Base-by-base conservation (phyloP, 305 asterid species). In the Fraxinus ornus region DNA sequence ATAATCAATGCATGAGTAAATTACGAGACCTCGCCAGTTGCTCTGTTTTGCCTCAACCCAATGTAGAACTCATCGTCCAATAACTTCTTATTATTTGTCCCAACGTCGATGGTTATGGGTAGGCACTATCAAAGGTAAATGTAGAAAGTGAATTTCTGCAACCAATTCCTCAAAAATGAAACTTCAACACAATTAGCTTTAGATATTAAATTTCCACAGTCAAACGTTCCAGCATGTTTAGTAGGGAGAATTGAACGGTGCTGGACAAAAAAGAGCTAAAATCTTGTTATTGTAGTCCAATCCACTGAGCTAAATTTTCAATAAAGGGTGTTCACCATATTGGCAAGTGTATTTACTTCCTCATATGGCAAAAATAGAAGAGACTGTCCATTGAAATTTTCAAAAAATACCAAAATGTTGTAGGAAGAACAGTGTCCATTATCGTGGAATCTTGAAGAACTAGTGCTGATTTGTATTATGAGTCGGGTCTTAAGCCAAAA, bases 21-120 rank as follows among this genome's bases (percentile, higher is more conserved):
- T 39, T 15, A 78, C 41, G 79, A 60, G 73, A 95, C 99, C 98
- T 93, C 78, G 28, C 98, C 99, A 37, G 95, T 93, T 75, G 94
- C 97, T 89, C 98, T 89, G 19, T 85, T 91, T 80, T 93, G 97
- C 90, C 85, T 92, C 64, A 93, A 93, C 79, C 98, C 99, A 78
- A 92, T 94, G 87, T 94, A 96, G 86, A 89, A 96, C 86, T 96
- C 99, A 80, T 96, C 98, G 1, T 96, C 94, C 82, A 96, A 83
- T 81, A 96, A 84, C 84, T 83, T 85, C 92, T 91, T 82, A 79
- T 96, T 96, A 86, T 96, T 96, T 74, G 99, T 94, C 81, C 99
- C 98, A 49, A 96, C 98, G 70, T 96, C 99, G 71, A 94, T 90
- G 57, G 98, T 96, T 77, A 96, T 86, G 83, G 99, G 99, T 80